These are phyloP conservation scores for Moringa oleifera DNA, from an alignment of 345 rosid genomes.

Conservation along the genomic window DNA sequence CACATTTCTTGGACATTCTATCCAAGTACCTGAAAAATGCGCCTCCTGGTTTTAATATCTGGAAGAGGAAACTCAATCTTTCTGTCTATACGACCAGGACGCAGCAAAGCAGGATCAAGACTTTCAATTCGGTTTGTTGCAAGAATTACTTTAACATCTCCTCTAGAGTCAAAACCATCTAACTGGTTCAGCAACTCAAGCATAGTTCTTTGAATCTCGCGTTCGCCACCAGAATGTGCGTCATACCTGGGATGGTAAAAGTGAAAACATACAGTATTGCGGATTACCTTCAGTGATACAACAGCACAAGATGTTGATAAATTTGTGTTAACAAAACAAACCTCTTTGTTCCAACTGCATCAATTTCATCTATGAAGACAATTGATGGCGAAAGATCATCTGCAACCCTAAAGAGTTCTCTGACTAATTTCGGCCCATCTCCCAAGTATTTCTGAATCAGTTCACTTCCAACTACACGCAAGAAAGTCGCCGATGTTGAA, in stretches of 20 bases:
- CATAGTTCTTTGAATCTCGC: slow-evolving; percentile 98
- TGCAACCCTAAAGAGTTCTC: slow-evolving; percentile 95
- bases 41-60: slow-evolving; percentile 97
- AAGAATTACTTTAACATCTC: slow-evolving; percentile 94
- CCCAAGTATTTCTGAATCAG: slow-evolving; percentile 94
- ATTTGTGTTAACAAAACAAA: slow-evolving; percentile 11
- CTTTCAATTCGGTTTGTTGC: slow-evolving; percentile 95
- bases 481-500: slow-evolving; percentile 95
- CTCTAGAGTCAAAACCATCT: slow-evolving; percentile 97
- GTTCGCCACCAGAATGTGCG: slow-evolving; percentile 96
- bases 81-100: slow-evolving; percentile 94
- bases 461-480: slow-evolving; percentile 97
- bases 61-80: slow-evolving; percentile 98
- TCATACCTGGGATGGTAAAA: slow-evolving; percentile 47
- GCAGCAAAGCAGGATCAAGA: slow-evolving; percentile 95
- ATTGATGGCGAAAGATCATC: slow-evolving; percentile 94
- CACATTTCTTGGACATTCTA: neutral
- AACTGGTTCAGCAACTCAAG: slow-evolving; percentile 90
- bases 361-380: slow-evolving; percentile 96
- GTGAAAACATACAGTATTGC: neutral
- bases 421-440: slow-evolving; percentile 93
- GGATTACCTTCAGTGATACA: neutral
- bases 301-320: neutral
- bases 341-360: slow-evolving; percentile 98
- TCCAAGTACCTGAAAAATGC: slow-evolving; percentile 76